These are phyloP conservation scores for Asterella californica DNA, from an alignment of 225 moss, liverwort and hornwort genomes.

Conservation along the genomic window DNA sequence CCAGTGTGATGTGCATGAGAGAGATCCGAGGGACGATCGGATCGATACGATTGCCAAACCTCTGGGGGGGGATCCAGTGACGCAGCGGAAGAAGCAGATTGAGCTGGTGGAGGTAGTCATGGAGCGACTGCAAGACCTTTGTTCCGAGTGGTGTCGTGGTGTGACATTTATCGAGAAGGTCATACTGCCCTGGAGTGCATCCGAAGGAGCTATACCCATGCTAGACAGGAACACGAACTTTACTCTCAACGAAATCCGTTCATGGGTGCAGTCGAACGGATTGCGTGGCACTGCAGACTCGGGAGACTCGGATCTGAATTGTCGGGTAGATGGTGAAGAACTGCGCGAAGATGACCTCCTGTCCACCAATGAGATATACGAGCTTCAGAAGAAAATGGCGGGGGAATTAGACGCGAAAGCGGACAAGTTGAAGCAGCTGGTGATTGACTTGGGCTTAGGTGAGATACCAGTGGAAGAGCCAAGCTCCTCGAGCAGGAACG, in stretches of 20 bases:
- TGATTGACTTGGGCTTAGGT: background rate
- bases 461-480: background rate
- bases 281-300: background rate
- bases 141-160: conserved; percentile 24
- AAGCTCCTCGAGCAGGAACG: background rate
- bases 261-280: conserved; percentile 11
- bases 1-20: conserved; percentile 21
- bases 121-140: conserved; percentile 8
- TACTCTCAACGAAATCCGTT: conserved; percentile 1
- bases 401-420: background rate
- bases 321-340: background rate
- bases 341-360: conserved; percentile 15
- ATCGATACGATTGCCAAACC: conserved; percentile 21
- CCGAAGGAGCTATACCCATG: conserved; percentile 19
- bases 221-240: conserved; percentile 18
- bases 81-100: conserved; percentile 14
- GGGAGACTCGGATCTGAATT: conserved; percentile 21
- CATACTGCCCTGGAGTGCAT: conserved; percentile 24
- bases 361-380: conserved; percentile 19
- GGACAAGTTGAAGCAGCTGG: conserved; percentile 11
- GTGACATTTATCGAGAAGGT: conserved; percentile 17
- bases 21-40: conserved; percentile 16
- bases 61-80: background rate
- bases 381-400: conserved; percentile 8
- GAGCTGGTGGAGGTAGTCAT: conserved; percentile 22